Evolutionary conservation across 2,329 filamentous ascomycete genomes (phyloP), one percentile per base, ranked within the genome.

Genomic region (Penicillium glabrum): DNA sequence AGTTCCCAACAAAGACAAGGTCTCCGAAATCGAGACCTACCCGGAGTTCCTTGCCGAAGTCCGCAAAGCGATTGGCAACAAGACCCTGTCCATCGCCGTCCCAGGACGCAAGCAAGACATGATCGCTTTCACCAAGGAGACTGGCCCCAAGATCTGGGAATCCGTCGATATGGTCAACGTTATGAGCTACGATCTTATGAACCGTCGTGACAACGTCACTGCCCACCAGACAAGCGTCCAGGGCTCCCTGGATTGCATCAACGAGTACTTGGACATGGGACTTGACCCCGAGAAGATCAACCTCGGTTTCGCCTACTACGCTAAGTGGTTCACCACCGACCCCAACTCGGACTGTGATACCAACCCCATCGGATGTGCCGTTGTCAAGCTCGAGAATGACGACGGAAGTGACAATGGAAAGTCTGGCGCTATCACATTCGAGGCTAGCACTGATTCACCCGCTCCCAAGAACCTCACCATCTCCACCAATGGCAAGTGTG

Each of bases 121-220:
- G 84, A 81, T 90, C 4, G 87, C 85, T n/a, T 90, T 84, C 67
- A 87, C 81, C 0, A 59, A 75, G 5, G 71, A 80, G 24, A 83
- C 83, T 8, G 77, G 85, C 0, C 84, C 85, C 1, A 74, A 78
- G 55, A 88, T 90, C 62, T 83, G 82, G 76, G 68, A 75, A 13
- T 77, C 79, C 1, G 80, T 89, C 19, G 86, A 90, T 68, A 87
- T 86, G 66, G 78, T 90, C 66, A 90, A 90, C 63, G 66, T 90
- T 61, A 90, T 90, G 87, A 81, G 83, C 1, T 90, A 90, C 69
- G 88, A 91, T 67, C 69, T 91, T 47, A 87, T 89, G 82, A 90
- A 89, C 74, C 66, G 88, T 33, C 84, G 89, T 33, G 84, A 90
- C 73, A 84, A 73, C 44, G 68, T 77, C 10, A 89, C 88, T 3